Conservation (phyloP, 2,329 filamentous ascomycete species). For the Microascus cirrosus region DNA sequence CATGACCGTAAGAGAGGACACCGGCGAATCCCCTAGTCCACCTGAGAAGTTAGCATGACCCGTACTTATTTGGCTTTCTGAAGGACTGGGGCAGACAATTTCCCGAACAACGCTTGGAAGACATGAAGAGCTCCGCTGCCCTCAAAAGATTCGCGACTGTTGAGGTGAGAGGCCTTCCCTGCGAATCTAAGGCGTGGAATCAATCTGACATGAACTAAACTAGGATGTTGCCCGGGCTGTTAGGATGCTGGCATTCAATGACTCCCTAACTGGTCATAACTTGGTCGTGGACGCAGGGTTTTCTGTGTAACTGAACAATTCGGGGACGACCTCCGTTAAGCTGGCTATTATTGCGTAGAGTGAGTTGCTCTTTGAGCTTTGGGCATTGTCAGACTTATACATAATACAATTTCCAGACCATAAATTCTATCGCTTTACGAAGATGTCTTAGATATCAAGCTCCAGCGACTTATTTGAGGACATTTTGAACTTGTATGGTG, state of each 20-base stretch:
- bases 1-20: constrained; percentile 26
- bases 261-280: background rate
- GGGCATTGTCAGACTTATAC: no score
- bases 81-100: background rate
- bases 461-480: no score
- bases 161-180: background rate
- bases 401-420: no score
- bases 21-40: background rate
- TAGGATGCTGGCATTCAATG: background rate
- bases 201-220: background rate
- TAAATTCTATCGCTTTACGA: no score
- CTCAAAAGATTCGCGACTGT: background rate
- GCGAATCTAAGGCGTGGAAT: background rate
- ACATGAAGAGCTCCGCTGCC: background rate
- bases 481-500: no score
- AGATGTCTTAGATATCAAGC: no score
- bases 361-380: no score
- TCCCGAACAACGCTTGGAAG: background rate
- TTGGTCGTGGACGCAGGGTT: background rate
- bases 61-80: background rate
- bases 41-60: background rate
- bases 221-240: background rate
- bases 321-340: no score
- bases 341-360: no score
- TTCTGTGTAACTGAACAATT: background rate